Evolutionary conservation across 495 filamentous ascomycete species (phyloP), one percentile per base, ranked within the genome.

Genomic region (Staphylotrichum longicolle): DNA sequence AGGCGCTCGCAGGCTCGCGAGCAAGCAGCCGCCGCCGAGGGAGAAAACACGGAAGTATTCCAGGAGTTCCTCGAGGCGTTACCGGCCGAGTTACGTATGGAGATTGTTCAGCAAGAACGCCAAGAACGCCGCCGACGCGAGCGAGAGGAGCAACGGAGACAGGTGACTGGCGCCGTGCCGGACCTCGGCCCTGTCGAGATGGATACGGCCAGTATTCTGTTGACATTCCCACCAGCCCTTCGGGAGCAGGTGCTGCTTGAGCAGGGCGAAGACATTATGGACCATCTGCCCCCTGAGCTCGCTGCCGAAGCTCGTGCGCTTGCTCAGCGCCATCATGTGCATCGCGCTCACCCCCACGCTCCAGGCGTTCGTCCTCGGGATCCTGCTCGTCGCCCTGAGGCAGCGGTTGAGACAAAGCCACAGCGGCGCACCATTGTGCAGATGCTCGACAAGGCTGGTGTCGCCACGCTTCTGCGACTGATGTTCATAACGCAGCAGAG

Each of bases 401-500:
- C 66, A 27, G 64, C 63, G 9, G 75, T 63, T 10, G 76, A 80
- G 35, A 51, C 52, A 30, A 95, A 96, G 74, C 81, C 85, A 32
- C 85, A 87, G 64, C 84, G 91, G 58, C 86, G 86, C 67, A 87
- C 89, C 30, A 88, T 91, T 54, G 86, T 96, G 37, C 94, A 99
- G 74, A 96, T 98, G 87, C 84, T 98, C 5, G 95, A 99, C 75
- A 97, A 96, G 71, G 82, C 92, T 57, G 94, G 94, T 33, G 86
- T 99, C 71, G 94, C 95, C 30, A 97, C 94, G 10, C 76, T 99
- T 7, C 82, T 99, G 40, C 90, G 94, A 14, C 80, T 99, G 11
- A 96, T 99, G 93, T 99, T 99, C 70, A 88, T 97, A 62, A 88
- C 90, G 47, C 90, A 96, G 63, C 89, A 92, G 57, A 89, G 88